These are phyloP conservation scores for Flaveria bidentis DNA, from an alignment of 129 eudicot genomes.

Conservation along the genomic window DNA sequence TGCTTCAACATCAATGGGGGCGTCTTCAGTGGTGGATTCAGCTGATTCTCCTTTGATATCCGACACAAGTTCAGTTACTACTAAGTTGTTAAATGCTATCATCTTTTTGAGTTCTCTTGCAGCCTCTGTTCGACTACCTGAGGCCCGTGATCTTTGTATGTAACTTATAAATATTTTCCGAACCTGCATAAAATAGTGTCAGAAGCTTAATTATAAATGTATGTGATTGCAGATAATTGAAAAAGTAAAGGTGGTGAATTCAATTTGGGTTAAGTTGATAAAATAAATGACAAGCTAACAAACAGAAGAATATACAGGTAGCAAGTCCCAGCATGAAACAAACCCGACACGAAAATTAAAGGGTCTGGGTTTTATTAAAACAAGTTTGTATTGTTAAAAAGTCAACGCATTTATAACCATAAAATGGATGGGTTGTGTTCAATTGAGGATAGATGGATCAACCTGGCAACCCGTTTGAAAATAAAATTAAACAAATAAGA, in stretches of 20 bases:
- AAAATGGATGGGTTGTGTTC: background rate
- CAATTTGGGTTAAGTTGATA: background rate
- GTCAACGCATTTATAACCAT: background rate
- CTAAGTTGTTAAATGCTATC: conserved; percentile 79
- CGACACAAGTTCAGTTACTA: conserved; percentile 73
- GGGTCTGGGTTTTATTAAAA: background rate
- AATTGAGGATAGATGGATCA: background rate
- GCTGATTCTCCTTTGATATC: conserved; percentile 93
- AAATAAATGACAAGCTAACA: background rate
- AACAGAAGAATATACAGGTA: background rate
- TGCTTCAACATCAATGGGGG: conserved; percentile 32
- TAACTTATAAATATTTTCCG: conserved; percentile 68
- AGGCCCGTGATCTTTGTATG: conserved; percentile 67
- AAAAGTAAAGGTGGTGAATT: conserved; percentile 11
- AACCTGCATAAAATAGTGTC: conserved; percentile 47
- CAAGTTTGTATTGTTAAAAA: background rate
- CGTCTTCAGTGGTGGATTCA: conserved; percentile 52
- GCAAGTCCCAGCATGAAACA: background rate
- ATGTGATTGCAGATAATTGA: background rate
- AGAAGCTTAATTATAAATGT: background rate
- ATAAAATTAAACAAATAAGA: background rate
- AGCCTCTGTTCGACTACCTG: conserved; percentile 62
- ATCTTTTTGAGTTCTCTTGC: conserved; percentile 83
- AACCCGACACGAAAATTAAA: background rate
- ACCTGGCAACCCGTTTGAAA: background rate